Conservation (phyloP, 768 basidiomycete species). For the Xanthoconium stramineum region DNA sequence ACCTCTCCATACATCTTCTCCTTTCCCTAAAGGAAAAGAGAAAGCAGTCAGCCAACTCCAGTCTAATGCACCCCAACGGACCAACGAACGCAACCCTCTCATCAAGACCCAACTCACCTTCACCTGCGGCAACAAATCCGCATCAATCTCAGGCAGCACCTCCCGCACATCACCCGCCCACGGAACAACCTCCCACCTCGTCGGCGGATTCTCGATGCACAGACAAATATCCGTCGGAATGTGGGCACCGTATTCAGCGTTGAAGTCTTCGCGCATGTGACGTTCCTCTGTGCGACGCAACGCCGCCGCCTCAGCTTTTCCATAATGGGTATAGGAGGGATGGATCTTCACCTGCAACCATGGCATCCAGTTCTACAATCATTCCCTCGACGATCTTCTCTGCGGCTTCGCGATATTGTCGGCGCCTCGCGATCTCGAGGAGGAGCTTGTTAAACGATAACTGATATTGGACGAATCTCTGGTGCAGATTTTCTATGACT, state of each 20-base stretch:
- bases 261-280: conserved; percentile 61
- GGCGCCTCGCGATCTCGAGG: conserved; percentile 66
- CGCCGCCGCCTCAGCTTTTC: neutral
- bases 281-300: conserved; percentile 56
- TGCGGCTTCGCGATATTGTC: conserved; percentile 61
- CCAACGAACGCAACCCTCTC: too few species aligned
- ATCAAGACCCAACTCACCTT: conserved; percentile 36
- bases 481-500: conserved; percentile 60
- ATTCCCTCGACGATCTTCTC: conserved; percentile 66
- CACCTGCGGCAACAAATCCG: conserved; percentile 58
- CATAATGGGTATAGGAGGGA: neutral
- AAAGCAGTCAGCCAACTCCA: neutral
- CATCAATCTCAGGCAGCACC: conserved; percentile 57
- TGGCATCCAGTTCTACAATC: conserved; percentile 58
- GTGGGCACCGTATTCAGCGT: conserved; percentile 66
- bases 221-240: conserved; percentile 80
- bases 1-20: conserved; percentile 21
- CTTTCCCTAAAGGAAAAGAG: conserved; percentile 25
- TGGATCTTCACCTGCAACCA: conserved; percentile 56
- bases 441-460: conserved; percentile 72
- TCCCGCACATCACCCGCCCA: conserved; percentile 53
- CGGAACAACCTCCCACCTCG: conserved; percentile 66
- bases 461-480: conserved; percentile 66
- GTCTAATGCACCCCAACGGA: too few species aligned
- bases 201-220: conserved; percentile 71